phyloP scores from a whole-genome alignment of 306 rosid species.

The Medicago truncatula region DNA sequence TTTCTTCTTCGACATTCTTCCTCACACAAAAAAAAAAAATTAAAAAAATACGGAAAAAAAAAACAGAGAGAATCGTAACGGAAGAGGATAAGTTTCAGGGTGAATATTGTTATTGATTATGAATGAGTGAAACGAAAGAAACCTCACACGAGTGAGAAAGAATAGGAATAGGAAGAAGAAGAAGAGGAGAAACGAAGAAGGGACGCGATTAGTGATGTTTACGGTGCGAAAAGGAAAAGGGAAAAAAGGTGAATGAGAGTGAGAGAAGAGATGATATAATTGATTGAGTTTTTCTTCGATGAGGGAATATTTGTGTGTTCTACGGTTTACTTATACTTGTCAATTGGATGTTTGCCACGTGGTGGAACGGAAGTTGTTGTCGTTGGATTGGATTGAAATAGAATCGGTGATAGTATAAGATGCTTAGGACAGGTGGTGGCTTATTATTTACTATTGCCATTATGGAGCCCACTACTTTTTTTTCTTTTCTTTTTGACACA shows the following conservation, averaged over 20 bases:
- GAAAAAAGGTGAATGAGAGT: neutral
- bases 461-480: neutral
- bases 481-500: no score
- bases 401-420: neutral
- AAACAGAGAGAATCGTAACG: neutral
- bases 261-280: neutral
- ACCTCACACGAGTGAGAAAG: neutral
- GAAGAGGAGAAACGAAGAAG: constrained; percentile 1
- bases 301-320: neutral
- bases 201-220: neutral
- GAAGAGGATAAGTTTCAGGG: constrained; percentile 11
- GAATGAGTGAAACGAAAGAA: neutral
- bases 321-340: neutral
- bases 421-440: neutral
- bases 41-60: neutral
- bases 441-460: neutral
- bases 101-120: neutral
- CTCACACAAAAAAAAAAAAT: neutral
- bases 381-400: neutral
- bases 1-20: constrained; percentile 98
- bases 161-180: constrained; percentile 12
- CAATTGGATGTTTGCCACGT: neutral
- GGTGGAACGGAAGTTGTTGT: neutral
- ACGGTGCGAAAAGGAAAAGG: neutral
- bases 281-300: neutral